Evolutionary conservation across 148 eudicot species (phyloP).

Genomic region (Polygonum aviculare): DNA sequence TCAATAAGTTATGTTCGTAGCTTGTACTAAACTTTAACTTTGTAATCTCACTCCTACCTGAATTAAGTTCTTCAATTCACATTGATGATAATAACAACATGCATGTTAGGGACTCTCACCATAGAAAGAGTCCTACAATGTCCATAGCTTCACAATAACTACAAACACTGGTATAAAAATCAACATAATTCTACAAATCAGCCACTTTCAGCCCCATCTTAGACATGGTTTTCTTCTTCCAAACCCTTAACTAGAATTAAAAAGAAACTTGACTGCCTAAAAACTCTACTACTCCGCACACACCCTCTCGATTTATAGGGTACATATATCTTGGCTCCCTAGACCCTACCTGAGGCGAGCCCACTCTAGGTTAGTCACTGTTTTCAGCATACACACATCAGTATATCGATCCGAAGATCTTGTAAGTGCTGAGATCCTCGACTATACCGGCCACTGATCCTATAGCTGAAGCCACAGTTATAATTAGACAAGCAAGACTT

Average conservation of each 20-base stretch:
- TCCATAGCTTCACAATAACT: not conserved
- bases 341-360: too few species aligned
- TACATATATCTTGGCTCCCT: too few species aligned
- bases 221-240: not conserved
- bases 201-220: not conserved
- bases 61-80: not conserved
- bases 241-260: not conserved
- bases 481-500: constrained; percentile 34
- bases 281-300: too few species aligned
- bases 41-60: not conserved
- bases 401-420: constrained; percentile 34
- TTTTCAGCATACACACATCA: not conserved
- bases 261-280: not conserved
- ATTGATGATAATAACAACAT: not conserved
- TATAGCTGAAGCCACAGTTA: constrained; percentile 37
- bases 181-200: not conserved
- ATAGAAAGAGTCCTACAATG: not conserved
- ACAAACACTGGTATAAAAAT: not conserved
- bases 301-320: too few species aligned
- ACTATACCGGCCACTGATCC: constrained; percentile 44
- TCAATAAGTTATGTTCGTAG: too few species aligned
- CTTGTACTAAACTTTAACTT: too few species aligned
- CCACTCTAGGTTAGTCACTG: too few species aligned
- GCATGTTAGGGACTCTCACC: not conserved
- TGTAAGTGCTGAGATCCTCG: constrained; percentile 30